Percentiles rank a stretch among this genome's conserved stretches.
Evolutionary conservation across 257 asterid genomes (phyloP).

Genomic region (Fraxinus quadrangulata): DNA sequence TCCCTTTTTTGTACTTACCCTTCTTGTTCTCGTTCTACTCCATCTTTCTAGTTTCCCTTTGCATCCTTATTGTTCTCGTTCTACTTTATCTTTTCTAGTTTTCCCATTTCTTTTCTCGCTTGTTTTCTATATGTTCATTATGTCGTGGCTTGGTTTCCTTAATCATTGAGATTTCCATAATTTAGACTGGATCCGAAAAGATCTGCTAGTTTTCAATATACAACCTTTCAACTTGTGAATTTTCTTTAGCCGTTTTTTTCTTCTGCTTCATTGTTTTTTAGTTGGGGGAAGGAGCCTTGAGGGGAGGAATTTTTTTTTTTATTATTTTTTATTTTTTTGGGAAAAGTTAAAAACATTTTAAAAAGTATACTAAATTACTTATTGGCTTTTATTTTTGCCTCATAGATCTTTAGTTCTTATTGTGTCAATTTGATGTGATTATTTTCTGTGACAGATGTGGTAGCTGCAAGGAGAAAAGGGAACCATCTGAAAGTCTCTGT

Average conservation of each 20-base stretch:
- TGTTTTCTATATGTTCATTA: not conserved
- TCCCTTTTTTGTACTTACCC: not conserved
- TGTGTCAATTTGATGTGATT: slow-evolving; percentile 34
- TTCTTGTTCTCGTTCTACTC: not conserved
- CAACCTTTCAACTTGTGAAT: not conserved
- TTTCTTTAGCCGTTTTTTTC: not conserved
- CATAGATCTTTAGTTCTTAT: slow-evolving; percentile 8
- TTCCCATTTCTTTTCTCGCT: not conserved
- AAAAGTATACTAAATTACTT: not conserved
- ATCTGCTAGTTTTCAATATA: not conserved
- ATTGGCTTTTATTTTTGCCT: not conserved
- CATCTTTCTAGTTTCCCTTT: no score
- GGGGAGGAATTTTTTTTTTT: not conserved
- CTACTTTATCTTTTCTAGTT: not conserved
- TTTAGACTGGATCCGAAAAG: not conserved
- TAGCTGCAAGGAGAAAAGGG: slow-evolving; percentile 37
- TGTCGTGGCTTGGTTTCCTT: not conserved
- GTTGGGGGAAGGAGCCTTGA: not conserved
- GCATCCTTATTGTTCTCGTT: not conserved
- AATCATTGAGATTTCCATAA: not conserved
- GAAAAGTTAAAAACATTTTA: not conserved
- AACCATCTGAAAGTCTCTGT: slow-evolving; percentile 30
- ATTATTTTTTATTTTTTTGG: not conserved
- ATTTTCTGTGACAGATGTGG: slow-evolving; percentile 26
- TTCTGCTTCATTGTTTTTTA: not conserved